Evolutionary conservation across 768 basidiomycete species (phyloP).

Genomic region (Kwoniella mangroviensis): DNA sequence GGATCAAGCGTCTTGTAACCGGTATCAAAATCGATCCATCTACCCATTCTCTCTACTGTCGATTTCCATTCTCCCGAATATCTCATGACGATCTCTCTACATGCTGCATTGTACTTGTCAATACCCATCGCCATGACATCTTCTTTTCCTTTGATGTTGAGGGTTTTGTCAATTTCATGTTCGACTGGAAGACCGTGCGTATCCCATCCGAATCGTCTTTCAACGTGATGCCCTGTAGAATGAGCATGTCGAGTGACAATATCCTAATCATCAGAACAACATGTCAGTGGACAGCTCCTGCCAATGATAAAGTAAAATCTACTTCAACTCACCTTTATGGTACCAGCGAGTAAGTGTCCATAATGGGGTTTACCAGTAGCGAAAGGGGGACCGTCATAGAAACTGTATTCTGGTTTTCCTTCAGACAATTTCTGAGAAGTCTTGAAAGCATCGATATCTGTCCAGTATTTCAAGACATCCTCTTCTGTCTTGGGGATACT

Average conservation of each 20-base stretch:
- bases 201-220: slow-evolving; percentile 97
- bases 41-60: slow-evolving; percentile 96
- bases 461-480: slow-evolving; percentile 88
- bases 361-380: slow-evolving; percentile 97
- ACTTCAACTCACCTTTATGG: slow-evolving; percentile 53
- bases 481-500: slow-evolving; percentile 59
- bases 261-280: slow-evolving; percentile 65
- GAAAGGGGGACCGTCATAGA: slow-evolving; percentile 97
- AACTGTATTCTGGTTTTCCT: slow-evolving; percentile 85
- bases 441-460: slow-evolving; percentile 95
- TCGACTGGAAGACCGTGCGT: slow-evolving; percentile 98
- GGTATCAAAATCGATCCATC: slow-evolving; percentile 99
- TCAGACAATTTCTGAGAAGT: slow-evolving; percentile 91
- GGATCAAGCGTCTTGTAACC: slow-evolving; percentile 97
- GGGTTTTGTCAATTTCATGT: slow-evolving; percentile 97
- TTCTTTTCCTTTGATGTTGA: slow-evolving; percentile 86
- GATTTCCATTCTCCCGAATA: slow-evolving; percentile 91
- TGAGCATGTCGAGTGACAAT: slow-evolving; percentile 96
- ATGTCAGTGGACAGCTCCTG: neutral
- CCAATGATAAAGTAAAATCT: neutral
- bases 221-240: slow-evolving; percentile 88
- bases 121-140: slow-evolving; percentile 96
- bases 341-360: slow-evolving; percentile 79
- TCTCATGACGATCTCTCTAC: slow-evolving; percentile 94
- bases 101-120: slow-evolving; percentile 95